Evolutionary conservation across 768 basidiomycete species (phyloP).

Genomic region (Mycena indigotica): DNA sequence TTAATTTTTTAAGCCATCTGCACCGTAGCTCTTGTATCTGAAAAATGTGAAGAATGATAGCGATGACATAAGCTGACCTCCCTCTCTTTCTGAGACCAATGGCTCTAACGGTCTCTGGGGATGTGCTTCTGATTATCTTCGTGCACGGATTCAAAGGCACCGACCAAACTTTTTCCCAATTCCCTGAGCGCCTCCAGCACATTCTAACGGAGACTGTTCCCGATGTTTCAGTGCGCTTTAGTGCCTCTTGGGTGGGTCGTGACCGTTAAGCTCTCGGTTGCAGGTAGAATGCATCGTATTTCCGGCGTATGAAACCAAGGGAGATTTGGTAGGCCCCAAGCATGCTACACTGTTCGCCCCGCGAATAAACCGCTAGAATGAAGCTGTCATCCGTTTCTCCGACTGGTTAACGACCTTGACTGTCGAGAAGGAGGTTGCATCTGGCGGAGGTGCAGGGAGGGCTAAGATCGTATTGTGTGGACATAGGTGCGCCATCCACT

Average conservation of each 20-base stretch:
- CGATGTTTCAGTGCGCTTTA: constrained; percentile 25
- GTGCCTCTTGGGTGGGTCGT: too few relatives aligned
- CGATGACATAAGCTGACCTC: too few relatives aligned
- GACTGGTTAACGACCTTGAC: constrained; percentile 92
- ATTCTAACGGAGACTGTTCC: constrained; percentile 67
- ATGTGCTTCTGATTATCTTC: constrained; percentile 65
- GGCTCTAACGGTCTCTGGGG: constrained; percentile 37
- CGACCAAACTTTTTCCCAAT: constrained; percentile 73
- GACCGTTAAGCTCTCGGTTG: constrained; percentile 21
- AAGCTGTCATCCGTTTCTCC: constrained; percentile 82
- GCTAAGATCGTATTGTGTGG: constrained; percentile 87
- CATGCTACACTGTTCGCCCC: constrained; percentile 11
- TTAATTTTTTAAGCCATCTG: too few relatives aligned
- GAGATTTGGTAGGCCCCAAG: constrained; percentile 63
- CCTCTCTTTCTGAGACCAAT: too few relatives aligned
- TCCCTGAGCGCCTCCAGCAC: constrained; percentile 80
- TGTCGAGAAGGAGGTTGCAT: constrained; percentile 79
- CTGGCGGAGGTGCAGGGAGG: constrained; percentile 75
- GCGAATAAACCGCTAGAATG: constrained; percentile 34
- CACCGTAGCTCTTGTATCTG: too few relatives aligned
- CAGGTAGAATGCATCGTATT: constrained; percentile 78
- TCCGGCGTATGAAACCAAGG: constrained; percentile 93
- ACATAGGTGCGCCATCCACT: constrained; percentile 60
- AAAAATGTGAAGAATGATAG: too few relatives aligned
- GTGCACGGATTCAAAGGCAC: constrained; percentile 66